These are phyloP conservation scores for Malassezia psittaci DNA, from an alignment of 1,284 basidiomycete species.

Conservation along the genomic window DNA sequence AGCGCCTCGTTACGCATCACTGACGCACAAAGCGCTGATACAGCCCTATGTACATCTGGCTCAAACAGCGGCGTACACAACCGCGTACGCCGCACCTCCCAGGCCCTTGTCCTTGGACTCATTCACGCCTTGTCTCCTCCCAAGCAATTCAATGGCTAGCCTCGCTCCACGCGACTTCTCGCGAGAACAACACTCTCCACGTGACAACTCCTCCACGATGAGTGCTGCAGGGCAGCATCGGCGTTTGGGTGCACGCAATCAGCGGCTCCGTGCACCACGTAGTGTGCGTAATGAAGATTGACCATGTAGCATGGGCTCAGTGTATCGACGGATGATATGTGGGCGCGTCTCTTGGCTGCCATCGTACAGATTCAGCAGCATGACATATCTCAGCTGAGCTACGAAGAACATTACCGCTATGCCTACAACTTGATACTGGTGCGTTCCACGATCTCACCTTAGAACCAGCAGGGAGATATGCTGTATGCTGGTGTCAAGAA, in stretches of 20 bases:
- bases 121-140: background rate
- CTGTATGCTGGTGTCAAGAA: conserved; percentile 76
- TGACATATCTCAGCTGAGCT: conserved; percentile 81
- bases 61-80: conserved; percentile 3
- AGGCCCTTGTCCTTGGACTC: background rate
- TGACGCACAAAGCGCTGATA: conserved; percentile 1
- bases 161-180: too few species aligned
- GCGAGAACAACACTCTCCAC: conserved; percentile 8
- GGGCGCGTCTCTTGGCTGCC: conserved; percentile 66
- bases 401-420: conserved; percentile 75
- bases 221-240: conserved; percentile 10
- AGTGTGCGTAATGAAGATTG: conserved; percentile 2
- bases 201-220: conserved; percentile 15
- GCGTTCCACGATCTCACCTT: conserved; percentile 3
- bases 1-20: conserved; percentile 1
- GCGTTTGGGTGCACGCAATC: conserved; percentile 14
- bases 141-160: too few species aligned
- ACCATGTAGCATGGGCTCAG: conserved; percentile 30
- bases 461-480: conserved; percentile 64
- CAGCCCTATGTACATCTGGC: conserved; percentile 1
- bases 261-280: conserved; percentile 17
- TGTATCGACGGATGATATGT: conserved; percentile 49
- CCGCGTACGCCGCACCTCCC: conserved; percentile 12
- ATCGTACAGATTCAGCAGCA: conserved; percentile 92
- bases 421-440: conserved; percentile 42